Conservation (phyloP, 2,329 filamentous ascomycete species). For the Penicillium brevicompactum region DNA sequence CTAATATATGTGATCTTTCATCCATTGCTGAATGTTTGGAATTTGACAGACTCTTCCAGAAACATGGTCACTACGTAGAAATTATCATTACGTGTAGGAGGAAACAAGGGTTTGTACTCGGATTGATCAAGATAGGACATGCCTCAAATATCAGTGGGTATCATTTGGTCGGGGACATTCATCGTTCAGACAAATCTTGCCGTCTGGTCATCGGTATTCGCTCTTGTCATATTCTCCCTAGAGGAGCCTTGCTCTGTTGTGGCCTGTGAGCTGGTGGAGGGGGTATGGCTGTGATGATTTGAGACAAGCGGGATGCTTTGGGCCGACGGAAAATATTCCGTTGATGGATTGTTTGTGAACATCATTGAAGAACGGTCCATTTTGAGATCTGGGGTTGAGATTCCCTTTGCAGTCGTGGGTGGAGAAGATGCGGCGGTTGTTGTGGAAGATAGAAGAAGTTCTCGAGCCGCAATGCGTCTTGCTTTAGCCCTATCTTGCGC, state of each 20-base stretch:
- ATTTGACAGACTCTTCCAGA: no score
- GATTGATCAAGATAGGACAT: background rate
- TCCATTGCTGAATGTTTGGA: no score
- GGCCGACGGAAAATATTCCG: background rate
- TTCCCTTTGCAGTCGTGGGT: background rate
- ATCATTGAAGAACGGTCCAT: slow-evolving; percentile 7
- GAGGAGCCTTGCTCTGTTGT: background rate
- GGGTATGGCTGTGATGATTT: background rate
- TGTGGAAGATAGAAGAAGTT: background rate
- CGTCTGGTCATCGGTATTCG: background rate
- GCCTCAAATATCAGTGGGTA: background rate
- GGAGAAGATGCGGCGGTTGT: background rate
- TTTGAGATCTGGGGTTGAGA: background rate
- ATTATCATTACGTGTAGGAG: no score
- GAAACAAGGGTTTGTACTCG: slow-evolving; percentile 14
- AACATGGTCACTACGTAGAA: no score
- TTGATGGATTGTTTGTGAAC: slow-evolving; percentile 8
- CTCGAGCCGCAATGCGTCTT: slow-evolving; percentile 12
- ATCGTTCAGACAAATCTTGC: background rate
- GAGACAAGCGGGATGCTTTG: background rate
- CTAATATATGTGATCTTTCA: no score
- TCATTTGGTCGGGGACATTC: background rate
- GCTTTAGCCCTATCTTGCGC: slow-evolving; percentile 6
- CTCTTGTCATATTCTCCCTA: background rate
- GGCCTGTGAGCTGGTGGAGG: background rate